Conservation (phyloP, 345 rosid genomes). For the Pseudoturritis turrita region DNA sequence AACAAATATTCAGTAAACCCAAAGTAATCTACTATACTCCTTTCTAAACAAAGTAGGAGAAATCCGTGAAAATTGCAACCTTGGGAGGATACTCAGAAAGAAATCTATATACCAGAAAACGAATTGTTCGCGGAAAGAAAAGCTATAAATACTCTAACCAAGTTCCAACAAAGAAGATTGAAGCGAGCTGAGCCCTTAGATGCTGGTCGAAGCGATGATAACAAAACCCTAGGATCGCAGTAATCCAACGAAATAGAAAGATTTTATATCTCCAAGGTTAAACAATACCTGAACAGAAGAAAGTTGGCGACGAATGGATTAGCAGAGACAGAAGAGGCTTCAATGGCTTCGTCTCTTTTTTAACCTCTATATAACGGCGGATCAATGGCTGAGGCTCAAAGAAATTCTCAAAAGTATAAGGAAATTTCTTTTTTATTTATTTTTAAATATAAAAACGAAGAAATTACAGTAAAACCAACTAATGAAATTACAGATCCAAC, state of each 20-base stretch:
- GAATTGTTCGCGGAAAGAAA: not conserved
- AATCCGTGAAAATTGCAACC: not conserved
- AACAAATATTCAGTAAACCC: not conserved
- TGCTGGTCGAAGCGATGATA: not conserved
- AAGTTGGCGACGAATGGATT: not conserved
- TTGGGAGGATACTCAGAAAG: not conserved
- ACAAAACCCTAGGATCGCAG: not conserved
- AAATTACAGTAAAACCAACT: no score
- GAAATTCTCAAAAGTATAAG: no score
- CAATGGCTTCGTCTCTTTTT: not conserved
- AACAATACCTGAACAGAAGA: constrained; percentile 1
- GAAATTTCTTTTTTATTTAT: no score
- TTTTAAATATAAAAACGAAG: no score
- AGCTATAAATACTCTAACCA: not conserved
- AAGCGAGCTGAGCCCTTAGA: not conserved
- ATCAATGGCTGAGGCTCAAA: no score
- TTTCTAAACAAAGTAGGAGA: not conserved
- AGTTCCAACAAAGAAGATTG: not conserved
- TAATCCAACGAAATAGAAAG: not conserved
- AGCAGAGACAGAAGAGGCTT: not conserved
- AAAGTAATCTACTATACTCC: not conserved
- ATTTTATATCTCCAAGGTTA: not conserved
- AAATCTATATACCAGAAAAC: no score
- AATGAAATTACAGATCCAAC: no score
- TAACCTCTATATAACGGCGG: no score